Evolutionary conservation across 2,329 filamentous ascomycete genomes (phyloP).

Genomic region (Diaporthe vexans): DNA sequence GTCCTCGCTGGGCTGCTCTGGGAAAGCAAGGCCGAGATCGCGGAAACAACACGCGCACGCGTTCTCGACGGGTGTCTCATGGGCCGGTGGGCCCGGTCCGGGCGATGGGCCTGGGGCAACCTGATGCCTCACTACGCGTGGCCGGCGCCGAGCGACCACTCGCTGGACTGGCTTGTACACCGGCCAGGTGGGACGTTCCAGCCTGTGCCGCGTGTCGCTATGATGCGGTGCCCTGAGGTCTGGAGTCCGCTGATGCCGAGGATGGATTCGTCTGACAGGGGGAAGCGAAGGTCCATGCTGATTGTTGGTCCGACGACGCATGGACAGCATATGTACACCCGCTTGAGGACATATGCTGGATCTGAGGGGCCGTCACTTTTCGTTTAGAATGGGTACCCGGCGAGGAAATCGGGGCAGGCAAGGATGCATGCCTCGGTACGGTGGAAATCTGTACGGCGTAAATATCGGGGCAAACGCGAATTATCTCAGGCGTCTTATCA

Average conservation of each 20-base stretch:
- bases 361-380: constrained; percentile 31
- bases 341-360: constrained; percentile 24
- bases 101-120: constrained; percentile 22
- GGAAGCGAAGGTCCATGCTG: constrained; percentile 29
- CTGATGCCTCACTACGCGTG: constrained; percentile 14
- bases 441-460: neutral
- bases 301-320: constrained; percentile 11
- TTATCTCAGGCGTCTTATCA: neutral
- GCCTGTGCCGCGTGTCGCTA: neutral
- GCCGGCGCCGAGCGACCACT: constrained; percentile 6
- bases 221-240: constrained; percentile 22
- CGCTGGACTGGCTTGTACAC: neutral
- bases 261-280: constrained; percentile 27
- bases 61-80: constrained; percentile 25
- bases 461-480: neutral
- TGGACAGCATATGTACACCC: constrained; percentile 30
- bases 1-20: neutral
- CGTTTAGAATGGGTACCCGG: neutral
- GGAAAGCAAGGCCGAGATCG: neutral
- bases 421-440: neutral
- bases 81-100: constrained; percentile 27
- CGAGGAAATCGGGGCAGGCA: neutral
- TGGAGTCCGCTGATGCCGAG: constrained; percentile 16
- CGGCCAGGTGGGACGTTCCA: neutral
- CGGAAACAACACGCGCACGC: neutral